Evolutionary conservation across 345 rosid genomes (phyloP), one percentile per base, ranked within the genome.

Genomic region (Laguncularia racemosa): DNA sequence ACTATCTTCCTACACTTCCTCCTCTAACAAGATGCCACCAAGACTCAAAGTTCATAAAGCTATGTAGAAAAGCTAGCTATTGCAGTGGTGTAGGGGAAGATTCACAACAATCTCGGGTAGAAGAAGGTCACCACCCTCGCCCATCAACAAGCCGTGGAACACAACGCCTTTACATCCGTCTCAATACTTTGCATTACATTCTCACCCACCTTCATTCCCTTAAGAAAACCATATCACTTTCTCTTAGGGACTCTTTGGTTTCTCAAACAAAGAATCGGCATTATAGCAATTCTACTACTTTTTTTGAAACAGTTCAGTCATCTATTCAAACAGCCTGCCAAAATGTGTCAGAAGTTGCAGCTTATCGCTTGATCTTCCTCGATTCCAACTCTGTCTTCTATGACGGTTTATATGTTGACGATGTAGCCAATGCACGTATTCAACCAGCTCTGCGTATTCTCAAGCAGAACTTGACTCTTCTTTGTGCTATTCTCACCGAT

Each of bases 131-230:
- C 54, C 80, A 77, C 65, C 80, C 91, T 20, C 83, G 88, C 6
- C 95, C 88, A 6, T 84, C 93, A 19, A 89, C 89, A 5, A 86
- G 96, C 60, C 89, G 97, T 0, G 91, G 97, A n/a, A 92, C 97
- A 0, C 99, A 83, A 26, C 85, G 91, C 49, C 83, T 89, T 12
- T 89, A 86, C 65, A 81, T 92, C 56, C 87, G 95, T 50, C 88
- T 92, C 51, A 92, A 89, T 72, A 86, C 99, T 17, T 49, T 92
- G 48, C 91, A 89, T 56, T 92, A 77, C 68, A 67, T 89, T 53
- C 77, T 73, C 33, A 69, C 89, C 16, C 83, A 84, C 61, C 80
- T 92, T 58, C 83, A 84, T 59, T 71, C 88, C 33, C 80, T 89
- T 6, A 89, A 85, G 53, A 86, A 86, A 73, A 57, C 81, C 59